Conservation (phyloP, 176 grass and related monocot genomes). For the Triticum monococcum region DNA sequence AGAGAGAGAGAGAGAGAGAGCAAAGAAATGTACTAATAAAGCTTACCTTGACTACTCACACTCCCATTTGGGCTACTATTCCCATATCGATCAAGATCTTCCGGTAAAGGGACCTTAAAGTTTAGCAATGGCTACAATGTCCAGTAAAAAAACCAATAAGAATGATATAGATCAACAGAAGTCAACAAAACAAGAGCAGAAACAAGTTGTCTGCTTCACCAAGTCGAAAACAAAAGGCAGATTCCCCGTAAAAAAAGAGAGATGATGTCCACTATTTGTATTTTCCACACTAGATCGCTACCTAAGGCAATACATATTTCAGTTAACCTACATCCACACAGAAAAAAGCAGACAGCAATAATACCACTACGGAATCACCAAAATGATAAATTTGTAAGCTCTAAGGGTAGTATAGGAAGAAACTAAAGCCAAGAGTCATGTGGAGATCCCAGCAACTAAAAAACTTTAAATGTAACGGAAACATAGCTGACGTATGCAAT, state of each 20-base stretch:
- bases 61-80: slow-evolving; percentile 80
- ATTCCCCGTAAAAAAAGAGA: neutral
- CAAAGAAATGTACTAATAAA: neutral
- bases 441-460: neutral
- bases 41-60: slow-evolving; percentile 67
- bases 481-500: too few relatives aligned
- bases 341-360: slow-evolving; percentile 11
- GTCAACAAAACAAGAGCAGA: slow-evolving; percentile 10
- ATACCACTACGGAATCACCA: neutral
- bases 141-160: slow-evolving; percentile 30
- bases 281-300: neutral
- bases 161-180: neutral
- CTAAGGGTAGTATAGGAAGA: neutral
- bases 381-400: neutral
- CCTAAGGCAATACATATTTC: neutral
- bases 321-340: neutral
- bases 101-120: slow-evolving; percentile 77
- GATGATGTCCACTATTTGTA: neutral
- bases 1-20: neutral
- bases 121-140: slow-evolving; percentile 78
- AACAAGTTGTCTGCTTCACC: neutral
- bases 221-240: neutral
- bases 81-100: slow-evolving; percentile 65
- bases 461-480: neutral
- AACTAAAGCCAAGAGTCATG: neutral